Percentiles rank a stretch among this genome's conserved stretches.
These are phyloP conservation scores for Hansenula sp. DNA, from an alignment of 1,139 yeast species.

Conservation along the genomic window DNA sequence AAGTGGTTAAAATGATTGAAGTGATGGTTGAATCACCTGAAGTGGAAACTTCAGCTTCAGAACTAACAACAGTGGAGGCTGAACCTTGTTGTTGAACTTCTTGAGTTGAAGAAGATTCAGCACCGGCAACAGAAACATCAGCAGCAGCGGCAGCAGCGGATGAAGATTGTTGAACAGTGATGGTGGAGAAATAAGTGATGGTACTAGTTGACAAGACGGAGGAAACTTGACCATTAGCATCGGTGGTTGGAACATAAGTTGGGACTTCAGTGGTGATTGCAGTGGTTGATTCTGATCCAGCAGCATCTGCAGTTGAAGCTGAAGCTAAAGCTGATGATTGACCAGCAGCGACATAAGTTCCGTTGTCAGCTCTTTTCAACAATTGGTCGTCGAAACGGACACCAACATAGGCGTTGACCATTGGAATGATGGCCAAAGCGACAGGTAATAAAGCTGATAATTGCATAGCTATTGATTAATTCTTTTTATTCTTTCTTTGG, in stretches of 20 bases:
- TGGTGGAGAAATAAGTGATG: constrained; percentile 24
- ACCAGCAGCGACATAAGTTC: constrained; percentile 1
- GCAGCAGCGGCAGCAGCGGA: constrained; percentile 6
- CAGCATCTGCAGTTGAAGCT: constrained; percentile 15
- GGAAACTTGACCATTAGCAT: constrained; percentile 27
- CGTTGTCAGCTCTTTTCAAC: constrained; percentile 17
- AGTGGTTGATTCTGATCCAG: constrained; percentile 17
- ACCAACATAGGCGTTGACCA: constrained; percentile 18
- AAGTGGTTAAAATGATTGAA: constrained; percentile 10
- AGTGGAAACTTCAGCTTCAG: constrained; percentile 11
- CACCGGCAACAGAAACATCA: constrained; percentile 5
- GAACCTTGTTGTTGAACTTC: constrained; percentile 21
- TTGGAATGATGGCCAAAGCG: constrained; percentile 10
- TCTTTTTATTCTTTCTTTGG: not conserved
- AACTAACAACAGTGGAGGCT: constrained; percentile 21
- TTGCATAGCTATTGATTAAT: constrained; percentile 9
- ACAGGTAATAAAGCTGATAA: constrained; percentile 11
- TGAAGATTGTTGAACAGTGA: constrained; percentile 7
- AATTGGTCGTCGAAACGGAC: constrained; percentile 17
- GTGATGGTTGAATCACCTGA: constrained; percentile 8
- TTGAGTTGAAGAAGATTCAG: constrained; percentile 5
- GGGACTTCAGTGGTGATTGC: constrained; percentile 23
- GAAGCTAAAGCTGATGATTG: constrained; percentile 4
- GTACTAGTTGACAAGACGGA: constrained; percentile 28
- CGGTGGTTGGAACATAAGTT: constrained; percentile 18